Conservation (phyloP, 495 filamentous ascomycete species). For the Hypoxylon perforatum region DNA sequence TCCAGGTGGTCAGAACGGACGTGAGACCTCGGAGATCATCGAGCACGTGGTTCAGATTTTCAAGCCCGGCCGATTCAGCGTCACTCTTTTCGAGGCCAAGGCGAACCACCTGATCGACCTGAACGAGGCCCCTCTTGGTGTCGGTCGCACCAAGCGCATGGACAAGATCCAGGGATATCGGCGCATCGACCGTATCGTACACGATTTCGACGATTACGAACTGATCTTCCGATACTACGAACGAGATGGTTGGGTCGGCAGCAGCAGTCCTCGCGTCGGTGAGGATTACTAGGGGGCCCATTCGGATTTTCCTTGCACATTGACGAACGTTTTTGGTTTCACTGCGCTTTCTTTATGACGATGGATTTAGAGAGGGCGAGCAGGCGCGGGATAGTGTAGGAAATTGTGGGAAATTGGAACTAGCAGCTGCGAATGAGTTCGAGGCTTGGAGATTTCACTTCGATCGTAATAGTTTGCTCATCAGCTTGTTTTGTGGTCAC, state of each 20-base stretch:
- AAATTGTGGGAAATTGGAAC: constrained; percentile 7
- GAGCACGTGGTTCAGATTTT: constrained; percentile 96
- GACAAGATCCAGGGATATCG: constrained; percentile 89
- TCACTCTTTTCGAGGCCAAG: constrained; percentile 96
- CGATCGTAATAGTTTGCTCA: neutral
- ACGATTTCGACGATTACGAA: constrained; percentile 98
- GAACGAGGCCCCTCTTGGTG: constrained; percentile 54
- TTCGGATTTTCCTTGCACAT: neutral
- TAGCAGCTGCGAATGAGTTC: neutral
- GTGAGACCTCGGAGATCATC: constrained; percentile 88
- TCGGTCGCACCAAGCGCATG: constrained; percentile 70
- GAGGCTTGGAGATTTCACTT: constrained; percentile 15
- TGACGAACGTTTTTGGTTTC: constrained; percentile 7
- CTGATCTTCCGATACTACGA: constrained; percentile 97
- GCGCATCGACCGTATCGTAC: constrained; percentile 92
- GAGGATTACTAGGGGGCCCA: constrained; percentile 47
- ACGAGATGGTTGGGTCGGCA: constrained; percentile 87
- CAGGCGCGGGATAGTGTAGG: no score
- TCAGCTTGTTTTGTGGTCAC: constrained; percentile 6
- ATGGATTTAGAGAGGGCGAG: constrained; percentile 6
- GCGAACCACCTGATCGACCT: constrained; percentile 53
- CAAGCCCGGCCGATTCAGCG: constrained; percentile 94
- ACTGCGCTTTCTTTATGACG: constrained; percentile 14
- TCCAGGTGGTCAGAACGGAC: constrained; percentile 86
- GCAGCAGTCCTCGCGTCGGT: constrained; percentile 76